Base-by-base conservation (phyloP, 2,329 filamentous ascomycete genomes). In the Exophiala sp. region DNA sequence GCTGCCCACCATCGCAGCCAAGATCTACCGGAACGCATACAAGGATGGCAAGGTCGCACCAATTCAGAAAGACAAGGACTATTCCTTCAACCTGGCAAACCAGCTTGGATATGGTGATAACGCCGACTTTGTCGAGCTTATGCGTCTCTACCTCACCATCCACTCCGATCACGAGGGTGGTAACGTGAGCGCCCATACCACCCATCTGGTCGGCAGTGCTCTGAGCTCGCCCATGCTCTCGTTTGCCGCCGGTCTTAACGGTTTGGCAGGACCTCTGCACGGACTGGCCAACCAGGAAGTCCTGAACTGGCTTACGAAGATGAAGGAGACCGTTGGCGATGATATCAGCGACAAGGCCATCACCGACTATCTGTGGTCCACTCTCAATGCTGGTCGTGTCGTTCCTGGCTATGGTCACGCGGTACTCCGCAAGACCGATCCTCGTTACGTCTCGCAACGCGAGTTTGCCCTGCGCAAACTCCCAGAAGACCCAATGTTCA, bases 21-120 rank as follows among this genome's bases (percentile, higher is more conserved):
- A 89, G 77, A 98, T 98, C 81, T 98, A 98, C 85, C 93, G 95
- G 79, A 98, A 98, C 73, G 85, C 97, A 72, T 98, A 95, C 88
- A 96, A 97, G 84, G 93, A 95, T 68, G 93, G 93, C 77, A 97
- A 97, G 85, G 91, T 98, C 62, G 87, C 88, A 55, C 72, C 89
- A 48, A 82, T 95, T 71, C 85, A 97, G 80, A 94, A 95, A 81
- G 91, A 97, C 78, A 93, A 97, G 86, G 93, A 98, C 71, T 98
- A 96, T 79, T 81, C 85, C 65, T 98, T 85, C 87, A 98, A 98
- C 86, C 87, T 98, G 71, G 90, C 93, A 75, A 97, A 97, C 83
- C 89, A 95, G 83, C 88, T 98, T 64, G 93, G 93, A 66, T 98
- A 93, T 71, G 86, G 86, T 65, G 82, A 85, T 66, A 97, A 98